phyloP scores from a whole-genome alignment of 768 basidiomycete species.

The Amanita rubescens region DNA sequence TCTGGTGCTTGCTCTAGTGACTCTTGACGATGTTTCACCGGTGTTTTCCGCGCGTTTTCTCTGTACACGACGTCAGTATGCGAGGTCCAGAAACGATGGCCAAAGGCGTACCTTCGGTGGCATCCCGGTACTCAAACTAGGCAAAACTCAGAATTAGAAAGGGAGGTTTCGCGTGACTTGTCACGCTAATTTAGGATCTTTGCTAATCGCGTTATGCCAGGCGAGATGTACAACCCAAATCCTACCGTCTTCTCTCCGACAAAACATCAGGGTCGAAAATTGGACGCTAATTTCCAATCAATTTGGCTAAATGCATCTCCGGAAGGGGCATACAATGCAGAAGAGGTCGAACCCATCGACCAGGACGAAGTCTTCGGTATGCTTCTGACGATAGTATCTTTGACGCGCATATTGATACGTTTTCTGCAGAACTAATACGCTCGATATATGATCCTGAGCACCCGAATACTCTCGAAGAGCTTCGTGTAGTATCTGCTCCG shows the following conservation, averaged over 20 bases:
- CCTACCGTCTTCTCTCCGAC: slow-evolving; percentile 68
- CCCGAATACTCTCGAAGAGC: slow-evolving; percentile 87
- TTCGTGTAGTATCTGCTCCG: slow-evolving; percentile 87
- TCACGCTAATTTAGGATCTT: slow-evolving; percentile 2
- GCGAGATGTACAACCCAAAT: slow-evolving; percentile 81
- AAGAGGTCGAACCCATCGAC: slow-evolving; percentile 70
- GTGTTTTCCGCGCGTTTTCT: slow-evolving; percentile 49
- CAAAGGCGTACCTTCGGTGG: slow-evolving; percentile 26
- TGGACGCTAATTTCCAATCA: slow-evolving; percentile 35
- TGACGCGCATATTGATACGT: not conserved
- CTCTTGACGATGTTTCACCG: slow-evolving; percentile 23
- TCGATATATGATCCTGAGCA: slow-evolving; percentile 95
- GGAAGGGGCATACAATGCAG: slow-evolving; percentile 39
- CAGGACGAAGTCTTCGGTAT: slow-evolving; percentile 89
- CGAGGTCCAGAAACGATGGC: not conserved
- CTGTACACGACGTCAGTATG: slow-evolving; percentile 23
- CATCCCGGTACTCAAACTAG: slow-evolving; percentile 19
- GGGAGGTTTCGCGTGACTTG: slow-evolving; percentile 19
- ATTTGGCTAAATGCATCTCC: slow-evolving; percentile 54
- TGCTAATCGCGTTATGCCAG: slow-evolving; percentile 12
- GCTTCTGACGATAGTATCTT: slow-evolving; percentile 6
- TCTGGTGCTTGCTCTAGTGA: slow-evolving; percentile 40
- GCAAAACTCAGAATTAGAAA: not conserved
- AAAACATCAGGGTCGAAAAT: slow-evolving; percentile 37
- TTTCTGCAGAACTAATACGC: slow-evolving; percentile 70